Evolutionary conservation across 2,329 filamentous ascomycete species (phyloP).

Genomic region (Colletotrichum simmondsii): DNA sequence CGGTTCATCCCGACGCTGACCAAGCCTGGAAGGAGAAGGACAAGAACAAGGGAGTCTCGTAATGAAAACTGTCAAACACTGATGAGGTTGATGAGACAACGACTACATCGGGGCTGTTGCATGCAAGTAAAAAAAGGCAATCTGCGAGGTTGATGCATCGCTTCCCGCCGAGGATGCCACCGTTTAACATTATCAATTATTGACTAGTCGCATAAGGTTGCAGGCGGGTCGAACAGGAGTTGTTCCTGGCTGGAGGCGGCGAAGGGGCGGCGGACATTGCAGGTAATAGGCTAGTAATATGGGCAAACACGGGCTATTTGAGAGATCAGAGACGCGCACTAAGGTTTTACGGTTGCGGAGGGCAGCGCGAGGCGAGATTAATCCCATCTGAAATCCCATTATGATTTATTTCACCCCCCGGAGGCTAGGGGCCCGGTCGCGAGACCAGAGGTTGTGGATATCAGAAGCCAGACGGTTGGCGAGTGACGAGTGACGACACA

Average conservation of each 20-base stretch:
- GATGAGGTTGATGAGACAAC: conserved; percentile 6
- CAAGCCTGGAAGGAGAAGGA: conserved; percentile 32
- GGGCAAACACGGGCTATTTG: neutral
- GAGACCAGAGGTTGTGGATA: conserved; percentile 10
- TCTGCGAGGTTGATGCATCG: conserved; percentile 3
- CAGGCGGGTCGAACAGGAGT: conserved; percentile 29
- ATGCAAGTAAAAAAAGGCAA: neutral
- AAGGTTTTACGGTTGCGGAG: conserved; percentile 12
- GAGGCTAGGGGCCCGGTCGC: conserved; percentile 14
- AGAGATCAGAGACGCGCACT: neutral
- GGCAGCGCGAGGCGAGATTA: conserved; percentile 20
- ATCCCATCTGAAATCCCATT: neutral
- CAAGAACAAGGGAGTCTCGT: neutral
- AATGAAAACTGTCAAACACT: conserved; percentile 15
- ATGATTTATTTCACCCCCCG: neutral
- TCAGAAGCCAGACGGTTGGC: neutral
- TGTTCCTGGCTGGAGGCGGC: neutral
- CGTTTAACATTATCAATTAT: neutral
- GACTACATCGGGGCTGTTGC: neutral
- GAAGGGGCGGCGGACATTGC: neutral
- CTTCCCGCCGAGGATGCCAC: conserved; percentile 2
- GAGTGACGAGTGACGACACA: conserved; percentile 6
- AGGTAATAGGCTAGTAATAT: neutral
- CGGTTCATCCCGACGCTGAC: conserved; percentile 49
- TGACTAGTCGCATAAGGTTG: conserved; percentile 16